Percentiles rank a stretch among this genome's conserved stretches.
These are phyloP conservation scores for Erythrophleum fordii DNA, from an alignment of 306 rosid genomes.

Conservation along the genomic window DNA sequence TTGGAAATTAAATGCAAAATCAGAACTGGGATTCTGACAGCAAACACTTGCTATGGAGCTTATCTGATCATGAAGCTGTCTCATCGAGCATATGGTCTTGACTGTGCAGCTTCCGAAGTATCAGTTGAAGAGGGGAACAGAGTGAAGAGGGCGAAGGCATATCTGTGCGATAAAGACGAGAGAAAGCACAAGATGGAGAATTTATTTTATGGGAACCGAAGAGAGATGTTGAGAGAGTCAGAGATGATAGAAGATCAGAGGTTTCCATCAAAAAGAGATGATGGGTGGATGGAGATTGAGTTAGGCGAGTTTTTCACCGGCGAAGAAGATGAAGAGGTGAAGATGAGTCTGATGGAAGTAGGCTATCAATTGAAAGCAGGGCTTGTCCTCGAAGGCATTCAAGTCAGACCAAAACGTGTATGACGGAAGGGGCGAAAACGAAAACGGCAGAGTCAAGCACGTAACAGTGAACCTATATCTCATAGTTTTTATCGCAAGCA, in stretches of 20 bases:
- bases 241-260: neutral
- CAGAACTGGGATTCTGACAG: constrained; percentile 40
- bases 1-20: constrained; percentile 64
- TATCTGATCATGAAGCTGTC: constrained; percentile 62
- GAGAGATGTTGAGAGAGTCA: constrained; percentile 27
- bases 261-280: constrained; percentile 41
- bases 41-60: constrained; percentile 59
- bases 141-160: constrained; percentile 37
- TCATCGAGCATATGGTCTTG: constrained; percentile 60
- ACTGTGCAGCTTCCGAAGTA: constrained; percentile 42
- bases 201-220: constrained; percentile 45
- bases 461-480: too few relatives aligned
- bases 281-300: constrained; percentile 79
- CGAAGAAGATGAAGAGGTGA: constrained; percentile 49
- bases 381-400: constrained; percentile 62
- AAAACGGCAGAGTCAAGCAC: too few relatives aligned
- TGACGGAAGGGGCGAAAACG: neutral
- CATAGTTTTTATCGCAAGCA: too few relatives aligned
- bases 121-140: constrained; percentile 40
- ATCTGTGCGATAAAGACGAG: constrained; percentile 32
- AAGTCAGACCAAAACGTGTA: constrained; percentile 53
- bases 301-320: constrained; percentile 59
- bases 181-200: constrained; percentile 27
- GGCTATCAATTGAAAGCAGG: constrained; percentile 69
- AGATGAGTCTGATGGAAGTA: constrained; percentile 53